Evolutionary conservation across 2,329 filamentous ascomycete species (phyloP), one percentile per base, ranked within the genome.

Genomic region (Furcasterigmium furcatum): DNA sequence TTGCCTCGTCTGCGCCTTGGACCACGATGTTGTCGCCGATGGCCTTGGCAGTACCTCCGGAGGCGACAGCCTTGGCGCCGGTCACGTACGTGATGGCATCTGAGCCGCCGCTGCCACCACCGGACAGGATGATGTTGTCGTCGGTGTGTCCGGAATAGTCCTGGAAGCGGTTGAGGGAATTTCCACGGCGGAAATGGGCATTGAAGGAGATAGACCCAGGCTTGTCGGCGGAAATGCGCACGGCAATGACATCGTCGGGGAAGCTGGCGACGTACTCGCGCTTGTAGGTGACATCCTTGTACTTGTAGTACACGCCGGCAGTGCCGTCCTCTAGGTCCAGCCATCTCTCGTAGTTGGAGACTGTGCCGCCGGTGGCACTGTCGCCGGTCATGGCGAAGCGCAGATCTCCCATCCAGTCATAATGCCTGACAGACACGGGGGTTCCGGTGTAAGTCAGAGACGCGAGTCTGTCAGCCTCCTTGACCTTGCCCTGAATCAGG

Each of bases 131-230:
- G 9, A 55, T 57, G 20, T 55, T 49, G 5, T 56, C 45, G 2
- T 39, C 48, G 9, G 58, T 55, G 10, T 44, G 32, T n/a, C 71
- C 46, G 14, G 61, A 62, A n/a, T n/a, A n/a, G 48, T 72, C 68
- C 13, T 71, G 54, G 46, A 68, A 72, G 4, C 69, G 63, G 36
- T 66, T 57, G 9, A 66, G 52, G 21, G 50, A 45, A n/a, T n/a
- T n/a, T n/a, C n/a, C n/a, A n/a, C n/a, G n/a, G n/a, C n/a, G n/a
- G n/a, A n/a, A n/a, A n/a, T n/a, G n/a, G n/a, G n/a, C n/a, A n/a
- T n/a, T n/a, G n/a, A n/a, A n/a, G n/a, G n/a, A n/a, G n/a, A n/a
- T n/a, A n/a, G n/a, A n/a, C n/a, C n/a, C n/a, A 41, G 45, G 46
- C 35, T 49, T 44, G 24, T 43, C 46, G 36, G 55, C 46, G 20